Base-by-base conservation (phyloP, 306 rosid species). In the Dryas drummondii region DNA sequence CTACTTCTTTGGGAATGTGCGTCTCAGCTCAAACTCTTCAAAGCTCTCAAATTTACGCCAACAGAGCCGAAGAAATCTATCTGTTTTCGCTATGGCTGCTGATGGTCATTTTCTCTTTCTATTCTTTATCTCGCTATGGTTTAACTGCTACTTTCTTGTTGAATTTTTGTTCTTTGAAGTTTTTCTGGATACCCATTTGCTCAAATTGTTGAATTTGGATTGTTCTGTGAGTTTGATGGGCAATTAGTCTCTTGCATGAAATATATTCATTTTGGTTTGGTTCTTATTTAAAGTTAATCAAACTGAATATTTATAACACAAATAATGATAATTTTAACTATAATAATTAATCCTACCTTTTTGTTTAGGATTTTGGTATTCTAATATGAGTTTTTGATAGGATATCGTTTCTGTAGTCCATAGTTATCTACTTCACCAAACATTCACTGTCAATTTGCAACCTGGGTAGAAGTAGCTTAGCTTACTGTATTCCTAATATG, bases 51-150 rank as follows among this genome's bases (percentile, higher is more conserved):
- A 5, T 84, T 86, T 80, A 37, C 84, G 80, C 53, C 88, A 80
- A 32, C 75, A 12, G 44, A 72, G 9, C 73, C 72, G 78, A 68
- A 87, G 86, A 78, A 86, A 78, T 76, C 77, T 90, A 4, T 88
- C 93, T 68, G 91, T 91, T 65, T 76, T 85, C 51, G 93, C 98
- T 67, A 90, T 91, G 96, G 85, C 97, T 16, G 75, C 88, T 11
- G 97, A 94, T 27, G 98, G 98, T 94, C 55, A 74, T 6, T 58
- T 71, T 75, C 41, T 66, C 48, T 56, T 79, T 58, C 73, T 27
- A 49, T 55, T 19, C 27, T 16, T 45, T 16, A 5, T 51, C 32
- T 7, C 68, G 2, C 3, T 13, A 5, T 13, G 9, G 54, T 73
- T 67, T 45, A 13, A 5, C 61, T 26, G 3, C 68, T 7, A 13